A percentile compares a stretch with the other conserved stretches of the same genome.
Conservation (phyloP, 2,329 filamentous ascomycete species). For the Laburnicola sp. region DNA sequence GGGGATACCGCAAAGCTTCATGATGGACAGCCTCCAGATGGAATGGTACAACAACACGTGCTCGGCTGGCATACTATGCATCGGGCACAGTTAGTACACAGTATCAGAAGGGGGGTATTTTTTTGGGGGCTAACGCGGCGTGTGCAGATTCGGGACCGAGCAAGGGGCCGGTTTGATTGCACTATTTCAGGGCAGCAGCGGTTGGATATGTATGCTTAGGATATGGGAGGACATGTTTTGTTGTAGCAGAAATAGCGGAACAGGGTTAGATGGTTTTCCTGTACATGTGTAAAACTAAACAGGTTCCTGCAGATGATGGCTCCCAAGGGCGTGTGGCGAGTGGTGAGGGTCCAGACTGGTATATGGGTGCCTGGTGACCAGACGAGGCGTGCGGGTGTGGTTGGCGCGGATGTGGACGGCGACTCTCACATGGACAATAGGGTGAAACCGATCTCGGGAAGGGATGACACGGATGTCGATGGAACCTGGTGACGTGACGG, state of each 20-base stretch:
- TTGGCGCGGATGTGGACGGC: neutral
- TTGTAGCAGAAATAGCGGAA: constrained; percentile 1
- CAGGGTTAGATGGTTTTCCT: neutral
- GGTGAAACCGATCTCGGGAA: constrained; percentile 2
- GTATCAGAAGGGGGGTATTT: neutral
- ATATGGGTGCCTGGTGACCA: neutral
- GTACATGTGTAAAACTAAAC: neutral
- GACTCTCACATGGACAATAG: neutral
- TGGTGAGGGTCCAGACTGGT: neutral
- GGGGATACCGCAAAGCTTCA: constrained; percentile 47
- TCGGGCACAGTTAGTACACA: constrained; percentile 32
- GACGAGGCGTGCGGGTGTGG: neutral
- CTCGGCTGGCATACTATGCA: constrained; percentile 47
- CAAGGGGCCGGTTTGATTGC: neutral
- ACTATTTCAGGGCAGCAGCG: constrained; percentile 1
- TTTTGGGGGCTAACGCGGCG: constrained; percentile 2
- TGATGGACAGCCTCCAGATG: constrained; percentile 54
- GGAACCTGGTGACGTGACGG: too few species aligned
- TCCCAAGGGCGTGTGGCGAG: neutral
- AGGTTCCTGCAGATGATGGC: constrained; percentile 7
- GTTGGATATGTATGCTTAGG: neutral
- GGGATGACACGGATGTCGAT: neutral
- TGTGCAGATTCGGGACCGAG: constrained; percentile 2
- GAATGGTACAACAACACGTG: constrained; percentile 57
- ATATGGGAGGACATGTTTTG: constrained; percentile 5